These are phyloP conservation scores for Solanum verrucosum DNA, from an alignment of 257 asterid species.

Conservation along the genomic window DNA sequence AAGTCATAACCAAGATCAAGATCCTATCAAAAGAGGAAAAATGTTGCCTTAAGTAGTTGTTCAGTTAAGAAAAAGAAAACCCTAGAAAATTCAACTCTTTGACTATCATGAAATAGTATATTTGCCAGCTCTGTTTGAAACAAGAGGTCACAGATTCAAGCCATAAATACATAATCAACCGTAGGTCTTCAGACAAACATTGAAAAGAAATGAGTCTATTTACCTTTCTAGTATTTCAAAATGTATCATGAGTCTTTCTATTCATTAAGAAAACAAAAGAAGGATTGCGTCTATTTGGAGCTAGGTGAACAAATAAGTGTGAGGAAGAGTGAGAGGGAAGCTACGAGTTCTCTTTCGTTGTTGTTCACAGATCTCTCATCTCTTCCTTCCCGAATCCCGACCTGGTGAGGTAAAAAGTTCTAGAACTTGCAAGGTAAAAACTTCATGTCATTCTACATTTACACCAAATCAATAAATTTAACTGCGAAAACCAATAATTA, in stretches of 20 bases:
- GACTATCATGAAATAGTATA: not conserved
- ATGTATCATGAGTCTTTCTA: not conserved
- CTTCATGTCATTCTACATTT: fast-evolving
- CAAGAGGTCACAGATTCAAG: not conserved
- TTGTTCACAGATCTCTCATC: not conserved
- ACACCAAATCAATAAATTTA: not conserved
- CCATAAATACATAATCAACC: too few species aligned
- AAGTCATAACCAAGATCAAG: not conserved
- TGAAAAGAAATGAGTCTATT: not conserved
- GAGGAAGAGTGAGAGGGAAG: not conserved
- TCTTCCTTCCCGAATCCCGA: not conserved
- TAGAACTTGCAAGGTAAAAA: not conserved
- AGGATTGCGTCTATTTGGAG: not conserved
- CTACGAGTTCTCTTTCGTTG: not conserved
- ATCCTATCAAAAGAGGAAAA: not conserved
- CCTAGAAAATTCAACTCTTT: not conserved
- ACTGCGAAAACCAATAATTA: not conserved
- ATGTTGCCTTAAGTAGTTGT: slow-evolving; percentile 2
- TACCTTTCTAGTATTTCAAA: not conserved
- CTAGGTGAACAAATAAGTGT: not conserved
- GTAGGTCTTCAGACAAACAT: not conserved
- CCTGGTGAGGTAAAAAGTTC: not conserved
- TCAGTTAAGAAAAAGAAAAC: not conserved
- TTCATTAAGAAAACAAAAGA: not conserved
- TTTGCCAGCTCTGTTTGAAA: not conserved